Evolutionary conservation across 1,139 yeast species (phyloP), one percentile per base, ranked within the genome.

Genomic region (Zygoascus sp.): DNA sequence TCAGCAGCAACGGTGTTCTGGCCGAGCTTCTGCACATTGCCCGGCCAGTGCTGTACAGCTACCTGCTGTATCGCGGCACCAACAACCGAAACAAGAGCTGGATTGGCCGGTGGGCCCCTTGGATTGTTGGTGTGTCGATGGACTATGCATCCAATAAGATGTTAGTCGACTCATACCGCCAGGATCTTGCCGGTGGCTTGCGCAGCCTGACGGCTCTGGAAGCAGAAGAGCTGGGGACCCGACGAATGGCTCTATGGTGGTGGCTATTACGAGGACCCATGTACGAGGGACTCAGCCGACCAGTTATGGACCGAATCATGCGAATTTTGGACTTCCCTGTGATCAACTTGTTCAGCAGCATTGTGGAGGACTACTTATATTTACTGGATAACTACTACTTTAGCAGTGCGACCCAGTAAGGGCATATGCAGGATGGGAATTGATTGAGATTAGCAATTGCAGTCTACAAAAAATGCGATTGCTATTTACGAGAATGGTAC

Each of bases 181-280:
- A 58, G 19, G 30, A 51, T 10, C 49, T 59, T 7, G 58, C 62
- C 1, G 58, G 62, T 15, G 68, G 69, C 10, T 48, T 56, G 41
- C 50, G 64, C 27, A 56, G 59, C 28, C 20, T 61, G 46, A 64
- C 70, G 11, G 54, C 57, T 16, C 58, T 69, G 8, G 74, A 70
- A 51, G 53, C 57, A 23, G 66, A 64, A 27, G 68, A 67, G 49
- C 52, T 63, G 44, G 56, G 60, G 44, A 54, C 53, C 36, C 60
- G 73, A 13, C 57, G 63, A 16, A 47, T 53, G 22, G 58, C 59
- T 20, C 46, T 70, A 52, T 60, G 65, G 54, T 69, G 74, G 73
- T 70, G 73, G 72, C 27, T 57, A 15, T 47, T 70, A 43, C 60
- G 74, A 5, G 73, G 73, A 3, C 65, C 68, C 48, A 60, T 67